Percentiles rank a stretch among this genome's conserved stretches.
Conservation (phyloP, 441 rosid species). For the Adansonia gregorii region DNA sequence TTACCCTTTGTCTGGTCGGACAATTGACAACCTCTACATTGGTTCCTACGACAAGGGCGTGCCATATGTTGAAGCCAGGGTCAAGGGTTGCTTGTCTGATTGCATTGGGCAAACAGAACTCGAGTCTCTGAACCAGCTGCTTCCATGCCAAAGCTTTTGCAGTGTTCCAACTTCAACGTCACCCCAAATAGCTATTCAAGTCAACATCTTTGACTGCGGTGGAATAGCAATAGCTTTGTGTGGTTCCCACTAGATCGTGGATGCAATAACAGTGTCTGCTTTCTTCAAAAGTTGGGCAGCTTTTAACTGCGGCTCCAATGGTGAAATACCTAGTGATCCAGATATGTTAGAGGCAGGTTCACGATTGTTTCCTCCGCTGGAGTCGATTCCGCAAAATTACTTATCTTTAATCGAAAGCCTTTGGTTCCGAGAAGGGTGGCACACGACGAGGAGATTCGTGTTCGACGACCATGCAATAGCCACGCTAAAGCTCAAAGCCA, state of each 20-base stretch:
- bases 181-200: slow-evolving; percentile 25
- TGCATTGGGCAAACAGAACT: not conserved
- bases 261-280: not conserved
- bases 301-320: not conserved
- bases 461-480: slow-evolving; percentile 32
- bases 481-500: slow-evolving; percentile 32
- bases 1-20: not conserved
- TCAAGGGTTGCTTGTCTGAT: slow-evolving; percentile 30
- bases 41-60: slow-evolving; percentile 40
- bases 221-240: slow-evolving; percentile 9
- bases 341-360: not conserved
- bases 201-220: not conserved
- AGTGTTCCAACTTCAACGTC: slow-evolving; percentile 20
- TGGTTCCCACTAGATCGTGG: not conserved
- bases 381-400: not conserved
- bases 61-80: slow-evolving; percentile 36
- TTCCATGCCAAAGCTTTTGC: slow-evolving; percentile 22
- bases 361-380: not conserved
- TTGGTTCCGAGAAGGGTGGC: slow-evolving; percentile 18
- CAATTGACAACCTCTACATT: slow-evolving; percentile 4
- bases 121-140: not conserved
- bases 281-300: slow-evolving; percentile 12
- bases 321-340: not conserved
- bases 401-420: slow-evolving; percentile 11
- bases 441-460: slow-evolving; percentile 37